These are phyloP conservation scores for Podospora bellae-mahoneyi DNA, from an alignment of 495 filamentous ascomycete species.

Conservation along the genomic window DNA sequence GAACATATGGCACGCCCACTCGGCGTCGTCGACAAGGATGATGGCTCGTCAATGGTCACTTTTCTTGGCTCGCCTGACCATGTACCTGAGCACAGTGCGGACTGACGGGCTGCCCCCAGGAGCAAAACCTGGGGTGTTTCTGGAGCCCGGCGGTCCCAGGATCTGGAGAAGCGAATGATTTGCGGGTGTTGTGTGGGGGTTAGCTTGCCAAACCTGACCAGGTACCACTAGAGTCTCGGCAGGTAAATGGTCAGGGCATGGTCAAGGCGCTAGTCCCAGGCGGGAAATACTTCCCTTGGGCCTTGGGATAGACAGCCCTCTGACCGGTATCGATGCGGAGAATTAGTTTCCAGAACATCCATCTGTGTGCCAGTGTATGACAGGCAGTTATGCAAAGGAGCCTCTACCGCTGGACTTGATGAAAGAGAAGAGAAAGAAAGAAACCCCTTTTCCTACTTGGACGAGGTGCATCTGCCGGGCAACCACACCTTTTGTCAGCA, in stretches of 20 bases:
- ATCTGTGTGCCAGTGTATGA: constrained; percentile 1
- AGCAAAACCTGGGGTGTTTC: constrained; percentile 20
- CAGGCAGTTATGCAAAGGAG: constrained; percentile 2
- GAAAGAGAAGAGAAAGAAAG: neutral
- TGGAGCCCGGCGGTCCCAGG: constrained; percentile 19
- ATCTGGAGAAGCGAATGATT: constrained; percentile 24
- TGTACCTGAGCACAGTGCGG: constrained; percentile 36
- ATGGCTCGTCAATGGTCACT: constrained; percentile 13
- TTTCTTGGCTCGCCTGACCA: constrained; percentile 16
- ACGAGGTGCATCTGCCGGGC: neutral
- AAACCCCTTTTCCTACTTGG: neutral
- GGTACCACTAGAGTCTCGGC: constrained; percentile 17
- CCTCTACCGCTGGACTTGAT: neutral
- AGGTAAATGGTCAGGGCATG: constrained; percentile 18
- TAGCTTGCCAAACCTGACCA: constrained; percentile 20
- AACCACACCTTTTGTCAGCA: neutral
- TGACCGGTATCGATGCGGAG: neutral
- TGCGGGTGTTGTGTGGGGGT: constrained; percentile 40
- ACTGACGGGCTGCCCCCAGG: constrained; percentile 22
- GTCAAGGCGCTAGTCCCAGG: constrained; percentile 19
- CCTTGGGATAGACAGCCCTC: neutral
- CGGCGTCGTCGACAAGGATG: constrained; percentile 13
- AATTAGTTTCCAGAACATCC: constrained; percentile 11
- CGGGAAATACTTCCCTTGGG: constrained; percentile 17
- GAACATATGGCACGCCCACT: constrained; percentile 19